phyloP scores from a whole-genome alignment of 768 basidiomycete genomes.

The Leccinum subtestaceum region DNA sequence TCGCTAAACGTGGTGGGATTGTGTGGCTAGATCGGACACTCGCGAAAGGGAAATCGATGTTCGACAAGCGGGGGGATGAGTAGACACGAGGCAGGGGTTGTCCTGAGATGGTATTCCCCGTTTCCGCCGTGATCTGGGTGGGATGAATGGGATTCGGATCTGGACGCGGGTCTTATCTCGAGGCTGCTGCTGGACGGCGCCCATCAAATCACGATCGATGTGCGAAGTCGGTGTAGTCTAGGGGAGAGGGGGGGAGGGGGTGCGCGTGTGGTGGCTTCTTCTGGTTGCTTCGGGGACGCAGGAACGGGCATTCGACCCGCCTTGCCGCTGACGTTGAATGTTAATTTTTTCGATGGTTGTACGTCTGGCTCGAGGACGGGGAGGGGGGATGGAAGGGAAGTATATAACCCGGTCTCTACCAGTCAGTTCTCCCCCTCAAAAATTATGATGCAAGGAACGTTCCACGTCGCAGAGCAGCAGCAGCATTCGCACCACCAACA shows the following conservation, averaged over 20 bases:
- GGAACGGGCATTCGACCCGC: slow-evolving; percentile 13
- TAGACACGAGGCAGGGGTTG: slow-evolving; percentile 24
- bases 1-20: slow-evolving; percentile 17
- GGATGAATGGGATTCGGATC: neutral
- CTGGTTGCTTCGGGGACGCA: slow-evolving; percentile 15
- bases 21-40: slow-evolving; percentile 10
- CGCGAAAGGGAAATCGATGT: slow-evolving; percentile 25
- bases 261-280: slow-evolving; percentile 15
- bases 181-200: neutral
- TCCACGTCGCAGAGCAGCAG: neutral
- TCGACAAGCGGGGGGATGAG: neutral
- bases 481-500: neutral
- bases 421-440: neutral
- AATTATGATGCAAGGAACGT: neutral
- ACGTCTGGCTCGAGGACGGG: neutral
- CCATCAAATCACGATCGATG: slow-evolving; percentile 29
- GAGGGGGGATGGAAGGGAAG: neutral
- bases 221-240: slow-evolving; percentile 2
- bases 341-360: slow-evolving; percentile 8
- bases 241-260: neutral
- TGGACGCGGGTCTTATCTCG: slow-evolving; percentile 3
- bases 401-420: neutral
- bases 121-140: slow-evolving; percentile 25
- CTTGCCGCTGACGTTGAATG: slow-evolving; percentile 2
- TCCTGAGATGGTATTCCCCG: slow-evolving; percentile 21